phyloP scores from a whole-genome alignment of 2,329 filamentous ascomycete species.

The Macroventuria anomochaeta region DNA sequence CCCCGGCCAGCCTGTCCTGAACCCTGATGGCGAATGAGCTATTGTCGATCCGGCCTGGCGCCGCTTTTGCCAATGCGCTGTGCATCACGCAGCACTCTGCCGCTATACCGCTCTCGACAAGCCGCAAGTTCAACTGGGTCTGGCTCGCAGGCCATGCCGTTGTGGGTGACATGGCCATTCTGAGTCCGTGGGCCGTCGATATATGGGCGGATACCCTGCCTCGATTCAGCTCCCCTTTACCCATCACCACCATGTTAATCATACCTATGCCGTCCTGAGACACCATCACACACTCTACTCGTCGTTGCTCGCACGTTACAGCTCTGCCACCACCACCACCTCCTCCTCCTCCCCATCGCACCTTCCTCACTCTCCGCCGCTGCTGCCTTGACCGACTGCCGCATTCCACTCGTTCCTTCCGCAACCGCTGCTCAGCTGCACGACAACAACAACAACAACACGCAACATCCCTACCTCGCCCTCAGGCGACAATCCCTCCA shows the following conservation, averaged over 20 bases:
- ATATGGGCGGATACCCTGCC: conserved; percentile 17
- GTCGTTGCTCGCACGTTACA: conserved; percentile 35
- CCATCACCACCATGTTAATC: conserved; percentile 33
- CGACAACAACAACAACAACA: conserved; percentile 28
- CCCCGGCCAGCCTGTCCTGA: conserved; percentile 8
- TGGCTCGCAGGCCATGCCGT: conserved; percentile 15
- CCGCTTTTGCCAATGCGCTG: conserved; percentile 23
- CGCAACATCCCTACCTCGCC: conserved; percentile 28
- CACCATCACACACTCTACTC: conserved; percentile 27
- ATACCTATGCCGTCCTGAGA: conserved; percentile 40
- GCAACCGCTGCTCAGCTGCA: conserved; percentile 33
- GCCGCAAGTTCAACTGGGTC: conserved; percentile 1
- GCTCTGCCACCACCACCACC: conserved; percentile 36
- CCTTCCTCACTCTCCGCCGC: conserved; percentile 9
- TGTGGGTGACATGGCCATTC: conserved; percentile 25
- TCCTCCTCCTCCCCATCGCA: conserved; percentile 13
- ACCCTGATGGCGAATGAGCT: conserved; percentile 11
- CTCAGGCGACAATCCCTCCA: conserved; percentile 24
- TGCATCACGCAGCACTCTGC: conserved; percentile 22
- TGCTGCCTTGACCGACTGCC: conserved; percentile 24
- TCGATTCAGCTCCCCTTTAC: conserved; percentile 24
- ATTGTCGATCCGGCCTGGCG: conserved; percentile 20
- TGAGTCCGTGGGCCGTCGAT: conserved; percentile 7
- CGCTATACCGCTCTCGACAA: conserved; percentile 1
- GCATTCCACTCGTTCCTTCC: conserved; percentile 40